phyloP scores from a whole-genome alignment of 176 grass and related monocot species.

The Poa annua region DNA sequence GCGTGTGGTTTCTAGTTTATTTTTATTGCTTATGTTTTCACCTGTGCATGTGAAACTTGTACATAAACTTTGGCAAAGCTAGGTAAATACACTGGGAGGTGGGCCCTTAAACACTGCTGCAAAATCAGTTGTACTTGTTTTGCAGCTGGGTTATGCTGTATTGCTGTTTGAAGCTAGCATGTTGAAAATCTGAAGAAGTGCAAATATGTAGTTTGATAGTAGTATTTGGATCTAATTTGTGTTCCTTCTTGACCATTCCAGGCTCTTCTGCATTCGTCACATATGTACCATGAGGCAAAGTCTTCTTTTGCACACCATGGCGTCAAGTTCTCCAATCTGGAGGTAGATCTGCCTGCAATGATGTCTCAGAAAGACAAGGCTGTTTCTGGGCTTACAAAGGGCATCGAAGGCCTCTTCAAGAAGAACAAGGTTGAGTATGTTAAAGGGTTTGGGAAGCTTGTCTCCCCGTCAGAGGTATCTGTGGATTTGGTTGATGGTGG shows the following conservation, averaged over 20 bases:
- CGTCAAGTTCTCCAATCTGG: slow-evolving; percentile 73
- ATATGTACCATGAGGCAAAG: slow-evolving; percentile 90
- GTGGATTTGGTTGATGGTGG: slow-evolving; percentile 70
- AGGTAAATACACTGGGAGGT: not conserved
- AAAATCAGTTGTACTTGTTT: not conserved
- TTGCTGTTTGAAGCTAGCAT: slow-evolving; percentile 23
- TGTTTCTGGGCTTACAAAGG: slow-evolving; percentile 73
- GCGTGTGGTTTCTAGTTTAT: not conserved
- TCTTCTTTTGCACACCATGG: slow-evolving; percentile 72
- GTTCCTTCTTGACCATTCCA: slow-evolving; percentile 20
- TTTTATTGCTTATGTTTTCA: not conserved
- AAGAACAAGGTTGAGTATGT: slow-evolving; percentile 90
- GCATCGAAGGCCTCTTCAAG: slow-evolving; percentile 87
- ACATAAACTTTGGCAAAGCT: not conserved
- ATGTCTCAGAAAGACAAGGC: slow-evolving; percentile 91
- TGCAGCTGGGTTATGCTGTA: slow-evolving; percentile 8
- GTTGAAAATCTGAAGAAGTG: not conserved
- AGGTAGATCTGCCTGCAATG: slow-evolving; percentile 81
- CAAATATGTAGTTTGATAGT: not conserved
- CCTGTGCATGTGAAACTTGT: slow-evolving; percentile 1
- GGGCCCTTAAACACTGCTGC: not conserved
- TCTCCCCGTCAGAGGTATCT: slow-evolving; percentile 73
- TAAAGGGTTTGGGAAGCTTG: slow-evolving; percentile 74
- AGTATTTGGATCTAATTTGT: slow-evolving; percentile 9
- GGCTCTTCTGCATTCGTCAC: slow-evolving; percentile 81